Percentiles rank a stretch among this genome's conserved stretches.
Conservation (phyloP, 2,329 filamentous ascomycete genomes). For the Dactylellina leptospora region DNA sequence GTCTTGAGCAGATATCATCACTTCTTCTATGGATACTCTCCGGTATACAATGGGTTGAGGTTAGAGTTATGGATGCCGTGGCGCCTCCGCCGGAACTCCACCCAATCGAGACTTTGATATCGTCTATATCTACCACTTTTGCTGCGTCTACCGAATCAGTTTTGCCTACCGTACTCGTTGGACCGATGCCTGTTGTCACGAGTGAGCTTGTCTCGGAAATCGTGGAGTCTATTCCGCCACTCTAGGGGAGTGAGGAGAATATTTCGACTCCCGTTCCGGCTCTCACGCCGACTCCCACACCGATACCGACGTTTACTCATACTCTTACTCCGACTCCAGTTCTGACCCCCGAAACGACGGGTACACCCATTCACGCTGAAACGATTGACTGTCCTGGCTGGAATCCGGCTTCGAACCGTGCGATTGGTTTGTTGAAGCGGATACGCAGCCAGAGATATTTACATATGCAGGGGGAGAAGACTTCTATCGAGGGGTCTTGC, state of each 20-base stretch:
- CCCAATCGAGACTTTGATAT: not conserved
- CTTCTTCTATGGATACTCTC: constrained; percentile 28
- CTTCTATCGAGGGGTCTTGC: not conserved
- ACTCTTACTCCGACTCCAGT: not conserved
- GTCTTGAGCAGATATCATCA: not conserved
- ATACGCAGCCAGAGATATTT: not conserved
- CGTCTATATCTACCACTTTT: not conserved
- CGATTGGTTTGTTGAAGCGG: not conserved
- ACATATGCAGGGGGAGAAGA: not conserved
- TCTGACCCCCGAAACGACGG: not conserved
- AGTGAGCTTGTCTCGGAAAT: not conserved
- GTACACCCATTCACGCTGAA: not conserved
- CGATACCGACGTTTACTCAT: not conserved
- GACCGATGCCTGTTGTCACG: not conserved
- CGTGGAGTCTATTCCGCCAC: constrained; percentile 15
- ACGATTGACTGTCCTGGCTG: not conserved
- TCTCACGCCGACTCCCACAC: not conserved
- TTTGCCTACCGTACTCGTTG: not conserved
- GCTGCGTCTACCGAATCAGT: not conserved
- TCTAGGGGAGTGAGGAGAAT: constrained; percentile 8
- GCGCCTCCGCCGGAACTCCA: constrained; percentile 10
- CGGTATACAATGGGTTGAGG: constrained; percentile 43
- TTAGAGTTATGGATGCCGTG: constrained; percentile 32
- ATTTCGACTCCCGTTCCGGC: not conserved
- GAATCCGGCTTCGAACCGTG: not conserved